phyloP scores from a whole-genome alignment of 352 stramenopile species.

The Globisporangium mamillatum region DNA sequence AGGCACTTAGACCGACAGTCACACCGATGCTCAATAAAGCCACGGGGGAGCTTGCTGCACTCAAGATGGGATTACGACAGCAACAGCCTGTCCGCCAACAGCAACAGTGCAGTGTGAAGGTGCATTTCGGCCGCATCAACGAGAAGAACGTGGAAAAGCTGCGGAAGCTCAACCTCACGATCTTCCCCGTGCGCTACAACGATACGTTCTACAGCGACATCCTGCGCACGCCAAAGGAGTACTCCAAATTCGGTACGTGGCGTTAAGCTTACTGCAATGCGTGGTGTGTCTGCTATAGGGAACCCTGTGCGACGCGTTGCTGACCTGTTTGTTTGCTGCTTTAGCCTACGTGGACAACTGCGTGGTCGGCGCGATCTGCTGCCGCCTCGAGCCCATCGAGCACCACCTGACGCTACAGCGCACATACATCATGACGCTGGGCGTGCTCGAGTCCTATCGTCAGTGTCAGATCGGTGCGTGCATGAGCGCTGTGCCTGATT shows the following conservation, averaged over 20 bases:
- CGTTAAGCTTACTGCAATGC: background rate
- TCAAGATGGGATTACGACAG: background rate
- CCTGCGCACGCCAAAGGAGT: constrained; percentile 49
- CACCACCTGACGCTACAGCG: constrained; percentile 25
- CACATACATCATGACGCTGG: constrained; percentile 95
- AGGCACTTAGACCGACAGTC: background rate
- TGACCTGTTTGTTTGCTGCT: background rate
- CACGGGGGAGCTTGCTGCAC: background rate
- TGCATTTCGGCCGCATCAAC: constrained; percentile 56
- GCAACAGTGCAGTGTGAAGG: constrained; percentile 18
- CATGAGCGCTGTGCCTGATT: no score
- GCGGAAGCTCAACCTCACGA: constrained; percentile 85
- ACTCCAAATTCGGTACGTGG: constrained; percentile 45
- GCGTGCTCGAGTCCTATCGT: constrained; percentile 87
- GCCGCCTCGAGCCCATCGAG: constrained; percentile 65
- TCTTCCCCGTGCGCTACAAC: constrained; percentile 93
- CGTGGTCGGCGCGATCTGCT: constrained; percentile 89
- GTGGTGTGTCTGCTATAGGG: background rate
- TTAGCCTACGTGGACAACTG: constrained; percentile 75
- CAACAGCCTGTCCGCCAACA: constrained; percentile 2
- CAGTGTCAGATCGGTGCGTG: constrained; percentile 66
- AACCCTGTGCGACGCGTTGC: background rate
- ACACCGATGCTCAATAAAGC: background rate
- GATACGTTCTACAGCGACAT: constrained; percentile 92
- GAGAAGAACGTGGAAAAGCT: constrained; percentile 71